A percentile compares a stretch with the other conserved stretches of the same genome.
Conservation (phyloP, 2,329 filamentous ascomycete species). For the Ustilaginoidea virens region DNA sequence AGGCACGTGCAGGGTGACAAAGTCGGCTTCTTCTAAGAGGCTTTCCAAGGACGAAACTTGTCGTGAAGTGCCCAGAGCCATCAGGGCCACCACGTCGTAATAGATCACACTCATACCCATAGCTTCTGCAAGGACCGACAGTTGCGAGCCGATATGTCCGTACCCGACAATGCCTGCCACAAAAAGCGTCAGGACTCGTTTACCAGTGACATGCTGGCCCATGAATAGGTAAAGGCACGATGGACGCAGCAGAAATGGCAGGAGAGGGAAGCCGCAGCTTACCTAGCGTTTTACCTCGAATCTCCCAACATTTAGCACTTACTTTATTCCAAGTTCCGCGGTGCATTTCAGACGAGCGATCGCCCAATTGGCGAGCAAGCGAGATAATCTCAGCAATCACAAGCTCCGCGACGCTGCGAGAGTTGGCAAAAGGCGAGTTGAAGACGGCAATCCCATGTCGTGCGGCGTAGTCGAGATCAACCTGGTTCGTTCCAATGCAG, state of each 20-base stretch:
- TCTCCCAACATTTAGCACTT: constrained; percentile 92
- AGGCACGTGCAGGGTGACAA: constrained; percentile 88
- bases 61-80: constrained; percentile 78
- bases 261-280: constrained; percentile 11
- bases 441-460: constrained; percentile 87
- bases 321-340: constrained; percentile 96
- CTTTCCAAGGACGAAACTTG: constrained; percentile 67
- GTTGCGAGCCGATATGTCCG: constrained; percentile 89
- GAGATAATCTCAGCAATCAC: constrained; percentile 89
- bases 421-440: constrained; percentile 98
- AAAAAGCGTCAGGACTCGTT: too few relatives aligned
- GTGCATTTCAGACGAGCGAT: constrained; percentile 91
- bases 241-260: neutral
- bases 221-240: neutral
- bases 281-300: constrained; percentile 91
- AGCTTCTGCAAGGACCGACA: constrained; percentile 87
- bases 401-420: constrained; percentile 87
- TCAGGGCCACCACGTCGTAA: constrained; percentile 87
- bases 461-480: constrained; percentile 72
- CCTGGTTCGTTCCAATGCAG: constrained; percentile 96
- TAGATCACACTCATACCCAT: constrained; percentile 99
- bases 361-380: constrained; percentile 80
- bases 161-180: constrained; percentile 89
- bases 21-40: constrained; percentile 70
- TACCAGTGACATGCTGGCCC: too few relatives aligned